A percentile compares a stretch with the other conserved stretches of the same genome.
Evolutionary conservation across 768 basidiomycete species (phyloP).

Genomic region (Tylopilus subfusipes): DNA sequence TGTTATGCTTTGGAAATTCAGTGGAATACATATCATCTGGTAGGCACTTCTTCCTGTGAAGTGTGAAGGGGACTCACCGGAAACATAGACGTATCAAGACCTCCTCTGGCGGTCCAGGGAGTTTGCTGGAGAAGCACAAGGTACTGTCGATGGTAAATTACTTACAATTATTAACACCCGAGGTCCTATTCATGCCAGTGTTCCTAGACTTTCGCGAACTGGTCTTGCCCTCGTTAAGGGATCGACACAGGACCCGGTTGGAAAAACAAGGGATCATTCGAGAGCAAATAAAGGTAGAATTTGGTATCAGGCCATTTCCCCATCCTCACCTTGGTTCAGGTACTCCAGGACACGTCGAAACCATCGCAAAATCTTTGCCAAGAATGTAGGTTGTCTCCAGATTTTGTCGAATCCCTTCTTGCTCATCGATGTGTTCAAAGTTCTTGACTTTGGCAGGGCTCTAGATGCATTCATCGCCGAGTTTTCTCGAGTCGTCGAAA

Average conservation of each 20-base stretch:
- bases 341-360: slow-evolving; percentile 12
- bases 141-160: slow-evolving; percentile 15
- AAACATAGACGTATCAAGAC: slow-evolving; percentile 9
- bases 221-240: slow-evolving; percentile 14
- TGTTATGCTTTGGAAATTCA: slow-evolving; percentile 10
- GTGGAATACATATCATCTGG: slow-evolving; percentile 17
- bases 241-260: background rate
- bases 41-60: background rate
- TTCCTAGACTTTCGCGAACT: slow-evolving; percentile 16
- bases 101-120: slow-evolving; percentile 22
- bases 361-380: slow-evolving; percentile 20
- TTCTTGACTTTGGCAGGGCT: slow-evolving; percentile 14
- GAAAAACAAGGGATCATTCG: slow-evolving; percentile 16
- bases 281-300: slow-evolving; percentile 14
- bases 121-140: slow-evolving; percentile 20
- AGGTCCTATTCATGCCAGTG: background rate
- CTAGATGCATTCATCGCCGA: slow-evolving; percentile 13
- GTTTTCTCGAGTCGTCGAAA: slow-evolving; percentile 14
- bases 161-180: background rate
- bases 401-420: background rate
- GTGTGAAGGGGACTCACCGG: background rate
- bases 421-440: background rate
- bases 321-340: slow-evolving; percentile 7
- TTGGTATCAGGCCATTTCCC: background rate
- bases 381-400: slow-evolving; percentile 8